phyloP scores from a whole-genome alignment of 331 rosid genomes.

The Prunus yedoensis region DNA sequence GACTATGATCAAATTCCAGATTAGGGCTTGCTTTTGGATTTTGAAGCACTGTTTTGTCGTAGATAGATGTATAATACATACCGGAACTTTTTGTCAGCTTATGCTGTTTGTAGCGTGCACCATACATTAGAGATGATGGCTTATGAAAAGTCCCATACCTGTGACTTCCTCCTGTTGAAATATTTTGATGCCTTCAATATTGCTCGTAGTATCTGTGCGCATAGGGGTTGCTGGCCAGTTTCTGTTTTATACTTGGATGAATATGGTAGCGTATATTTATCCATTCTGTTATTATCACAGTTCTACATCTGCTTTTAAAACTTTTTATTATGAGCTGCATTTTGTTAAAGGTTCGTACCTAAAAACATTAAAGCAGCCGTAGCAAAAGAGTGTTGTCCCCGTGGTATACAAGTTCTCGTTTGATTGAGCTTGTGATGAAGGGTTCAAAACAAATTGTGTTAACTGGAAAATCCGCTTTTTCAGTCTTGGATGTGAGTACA shows the following conservation, averaged over 20 bases:
- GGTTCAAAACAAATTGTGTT: not conserved
- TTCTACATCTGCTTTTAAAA: not conserved
- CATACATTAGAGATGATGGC: conserved; percentile 51
- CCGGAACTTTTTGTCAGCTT: conserved; percentile 41
- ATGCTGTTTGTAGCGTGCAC: conserved; percentile 54
- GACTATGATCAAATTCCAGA: conserved; percentile 78
- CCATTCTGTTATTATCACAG: not conserved
- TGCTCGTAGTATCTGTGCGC: not conserved
- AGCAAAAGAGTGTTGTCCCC: too few species aligned
- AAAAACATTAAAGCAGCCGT: too few species aligned
- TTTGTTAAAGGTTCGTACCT: too few species aligned
- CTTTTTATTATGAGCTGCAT: not conserved
- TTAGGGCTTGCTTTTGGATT: conserved; percentile 37
- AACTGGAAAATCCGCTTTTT: not conserved
- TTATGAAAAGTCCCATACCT: conserved; percentile 35
- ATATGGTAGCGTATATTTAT: not conserved
- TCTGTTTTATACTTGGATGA: not conserved
- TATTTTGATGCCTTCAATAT: conserved; percentile 23
- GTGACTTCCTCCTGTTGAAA: conserved; percentile 27
- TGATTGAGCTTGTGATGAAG: not conserved
- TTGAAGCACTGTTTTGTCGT: conserved; percentile 32
- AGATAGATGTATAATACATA: conserved; percentile 65
- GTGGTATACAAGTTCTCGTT: too few species aligned
- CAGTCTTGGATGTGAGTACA: too few species aligned
- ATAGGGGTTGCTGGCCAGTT: not conserved